Evolutionary conservation across 2,329 filamentous ascomycete species (phyloP), one percentile per base, ranked within the genome.

Genomic region (Cercospora sp.): DNA sequence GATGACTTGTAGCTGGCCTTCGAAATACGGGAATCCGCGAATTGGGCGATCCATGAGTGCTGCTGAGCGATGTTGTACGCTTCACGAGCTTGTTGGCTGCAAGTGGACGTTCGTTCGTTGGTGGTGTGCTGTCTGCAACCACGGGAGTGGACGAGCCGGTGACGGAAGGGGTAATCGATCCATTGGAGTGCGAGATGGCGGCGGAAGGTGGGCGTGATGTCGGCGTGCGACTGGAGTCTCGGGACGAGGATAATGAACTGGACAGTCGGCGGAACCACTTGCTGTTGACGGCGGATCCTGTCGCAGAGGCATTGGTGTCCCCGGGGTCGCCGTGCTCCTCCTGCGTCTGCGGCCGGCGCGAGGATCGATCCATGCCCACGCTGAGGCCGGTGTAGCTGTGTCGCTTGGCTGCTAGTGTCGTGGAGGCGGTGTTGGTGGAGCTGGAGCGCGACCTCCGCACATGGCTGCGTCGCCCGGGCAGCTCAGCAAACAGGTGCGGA

Each of bases 1-100:
- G 90, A 75, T 93, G 91, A 78, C 91, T 93, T 18, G 91, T 94
- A 57, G 90, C 90, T 63, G 91, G 91, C 73, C 91, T 84, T 67
- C 90, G 88, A 68, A 94, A 84, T 23, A 91, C 81, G 72, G 88
- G 87, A 69, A 91, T 82, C 74, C 90, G 87, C 59, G 88, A 86
- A 71, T 82, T 87, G 16, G 71, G 84, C 12, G 83, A 80, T 59
- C 82, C 77, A 69, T 81, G 80, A 63, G 82, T 76, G 62, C 80
- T 80, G 71, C 85, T 84, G 58, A 83, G 81, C 20, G 90, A 88
- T 3, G 89, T 85, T 42, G 87, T 84, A 68, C 91, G 88, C 80
- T 94, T 94, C 63, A 93, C 90, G 48, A 94, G 83, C 81, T 92
- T 93, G 79, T 94, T 94, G 18, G 88, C 89, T 45, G 87, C 82